Evolutionary conservation across 2,329 filamentous ascomycete genomes (phyloP).

Genomic region (Coniochaeta sp.): DNA sequence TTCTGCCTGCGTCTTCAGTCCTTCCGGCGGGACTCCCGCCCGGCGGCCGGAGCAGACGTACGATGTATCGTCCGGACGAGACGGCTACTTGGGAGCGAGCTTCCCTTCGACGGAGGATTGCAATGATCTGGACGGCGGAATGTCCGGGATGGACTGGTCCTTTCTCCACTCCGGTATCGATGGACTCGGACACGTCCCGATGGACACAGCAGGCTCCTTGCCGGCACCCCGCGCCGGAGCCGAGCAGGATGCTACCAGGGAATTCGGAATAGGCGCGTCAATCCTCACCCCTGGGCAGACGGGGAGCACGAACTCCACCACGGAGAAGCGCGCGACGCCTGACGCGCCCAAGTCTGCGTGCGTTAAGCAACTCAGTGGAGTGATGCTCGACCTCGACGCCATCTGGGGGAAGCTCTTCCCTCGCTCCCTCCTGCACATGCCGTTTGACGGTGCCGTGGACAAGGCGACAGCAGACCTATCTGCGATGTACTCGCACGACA

Average conservation of each 20-base stretch:
- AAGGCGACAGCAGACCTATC: conserved; percentile 15
- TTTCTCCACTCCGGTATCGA: neutral
- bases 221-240: neutral
- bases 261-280: neutral
- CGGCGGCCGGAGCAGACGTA: neutral
- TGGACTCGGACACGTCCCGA: neutral
- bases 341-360: neutral
- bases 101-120: too few relatives aligned
- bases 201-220: neutral
- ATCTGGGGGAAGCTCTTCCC: conserved; percentile 14
- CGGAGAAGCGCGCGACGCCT: conserved; percentile 7
- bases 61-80: too few relatives aligned
- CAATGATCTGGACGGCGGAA: neutral
- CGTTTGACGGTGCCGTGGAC: conserved; percentile 14
- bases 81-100: too few relatives aligned
- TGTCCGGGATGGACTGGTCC: neutral
- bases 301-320: conserved; percentile 4
- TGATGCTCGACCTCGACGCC: conserved; percentile 19
- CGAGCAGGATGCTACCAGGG: neutral
- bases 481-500: conserved; percentile 16
- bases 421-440: conserved; percentile 14
- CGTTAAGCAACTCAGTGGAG: conserved; percentile 9
- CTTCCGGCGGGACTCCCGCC: conserved; percentile 14
- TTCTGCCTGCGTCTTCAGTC: conserved; percentile 34
- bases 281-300: neutral